Conservation (phyloP, 176 grass and related monocot genomes). For the Musa beccarii region DNA sequence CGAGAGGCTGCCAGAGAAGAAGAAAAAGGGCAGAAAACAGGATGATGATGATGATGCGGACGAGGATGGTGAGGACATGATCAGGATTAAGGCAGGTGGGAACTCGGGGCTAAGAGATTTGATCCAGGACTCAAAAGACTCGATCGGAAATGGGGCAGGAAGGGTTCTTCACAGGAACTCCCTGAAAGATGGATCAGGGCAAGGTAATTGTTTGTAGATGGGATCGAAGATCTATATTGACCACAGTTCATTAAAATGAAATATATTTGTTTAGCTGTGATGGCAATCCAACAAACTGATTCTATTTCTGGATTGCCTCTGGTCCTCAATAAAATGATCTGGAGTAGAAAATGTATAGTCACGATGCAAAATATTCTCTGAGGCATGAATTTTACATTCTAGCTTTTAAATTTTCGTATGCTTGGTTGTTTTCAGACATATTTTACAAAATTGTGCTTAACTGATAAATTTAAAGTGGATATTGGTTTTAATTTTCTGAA, state of each 20-base stretch:
- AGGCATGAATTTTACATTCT: background rate
- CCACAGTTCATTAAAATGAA: background rate
- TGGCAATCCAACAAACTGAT: too few relatives aligned
- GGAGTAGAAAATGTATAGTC: too few relatives aligned
- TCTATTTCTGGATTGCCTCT: too few relatives aligned
- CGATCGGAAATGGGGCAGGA: constrained; percentile 20
- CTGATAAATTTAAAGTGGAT: background rate
- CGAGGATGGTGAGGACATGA: background rate
- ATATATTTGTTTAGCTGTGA: too few relatives aligned
- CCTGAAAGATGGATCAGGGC: constrained; percentile 14
- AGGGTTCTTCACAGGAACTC: constrained; percentile 56
- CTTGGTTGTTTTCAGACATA: background rate
- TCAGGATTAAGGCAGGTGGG: background rate
- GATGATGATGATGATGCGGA: constrained; percentile 26
- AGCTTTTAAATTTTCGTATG: background rate
- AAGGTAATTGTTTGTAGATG: background rate
- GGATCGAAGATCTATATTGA: background rate
- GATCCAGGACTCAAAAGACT: constrained; percentile 32
- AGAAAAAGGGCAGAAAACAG: constrained; percentile 54
- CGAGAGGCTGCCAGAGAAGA: constrained; percentile 43
- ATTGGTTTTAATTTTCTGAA: too few relatives aligned
- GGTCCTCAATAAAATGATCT: too few relatives aligned
- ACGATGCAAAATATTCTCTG: too few relatives aligned
- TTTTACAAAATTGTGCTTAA: background rate
- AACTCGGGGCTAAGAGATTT: constrained; percentile 73